Evolutionary conservation across 164 flowering plant species (phyloP).

Genomic region (Chimonanthus salicifolius): DNA sequence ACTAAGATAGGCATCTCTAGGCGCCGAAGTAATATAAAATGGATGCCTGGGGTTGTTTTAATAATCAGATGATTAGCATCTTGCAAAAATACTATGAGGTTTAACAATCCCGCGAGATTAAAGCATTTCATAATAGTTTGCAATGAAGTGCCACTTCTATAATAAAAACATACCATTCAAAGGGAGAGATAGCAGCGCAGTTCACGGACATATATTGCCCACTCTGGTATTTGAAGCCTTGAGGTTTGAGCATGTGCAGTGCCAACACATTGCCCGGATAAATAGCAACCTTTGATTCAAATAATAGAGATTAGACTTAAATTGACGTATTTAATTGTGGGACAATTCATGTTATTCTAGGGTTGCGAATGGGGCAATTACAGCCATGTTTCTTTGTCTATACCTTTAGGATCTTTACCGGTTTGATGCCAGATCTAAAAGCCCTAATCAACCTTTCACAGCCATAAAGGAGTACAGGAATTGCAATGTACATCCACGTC

Average conservation of each 20-base stretch:
- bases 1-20: slow-evolving; percentile 30
- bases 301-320: not conserved
- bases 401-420: slow-evolving; percentile 45
- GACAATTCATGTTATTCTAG: too few species aligned
- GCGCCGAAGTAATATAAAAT: slow-evolving; percentile 36
- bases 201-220: slow-evolving; percentile 57
- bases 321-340: not conserved
- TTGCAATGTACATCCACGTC: slow-evolving; percentile 53
- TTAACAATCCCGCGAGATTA: not conserved
- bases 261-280: slow-evolving; percentile 47
- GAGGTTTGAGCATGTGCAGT: slow-evolving; percentile 46
- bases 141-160: not conserved
- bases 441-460: slow-evolving; percentile 39
- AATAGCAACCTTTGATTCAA: slow-evolving; percentile 32
- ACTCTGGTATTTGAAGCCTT: slow-evolving; percentile 47
- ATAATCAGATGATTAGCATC: not conserved
- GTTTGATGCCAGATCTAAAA: slow-evolving; percentile 39
- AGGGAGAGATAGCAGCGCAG: slow-evolving; percentile 48
- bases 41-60: slow-evolving; percentile 26
- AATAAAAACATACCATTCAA: slow-evolving; percentile 35
- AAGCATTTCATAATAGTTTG: not conserved
- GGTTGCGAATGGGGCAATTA: too few species aligned
- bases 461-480: slow-evolving; percentile 34
- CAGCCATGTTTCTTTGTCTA: too few species aligned
- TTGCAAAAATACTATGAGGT: not conserved